Base-by-base conservation (phyloP, 1,284 basidiomycete genomes). In the Peniophora sp. region DNA sequence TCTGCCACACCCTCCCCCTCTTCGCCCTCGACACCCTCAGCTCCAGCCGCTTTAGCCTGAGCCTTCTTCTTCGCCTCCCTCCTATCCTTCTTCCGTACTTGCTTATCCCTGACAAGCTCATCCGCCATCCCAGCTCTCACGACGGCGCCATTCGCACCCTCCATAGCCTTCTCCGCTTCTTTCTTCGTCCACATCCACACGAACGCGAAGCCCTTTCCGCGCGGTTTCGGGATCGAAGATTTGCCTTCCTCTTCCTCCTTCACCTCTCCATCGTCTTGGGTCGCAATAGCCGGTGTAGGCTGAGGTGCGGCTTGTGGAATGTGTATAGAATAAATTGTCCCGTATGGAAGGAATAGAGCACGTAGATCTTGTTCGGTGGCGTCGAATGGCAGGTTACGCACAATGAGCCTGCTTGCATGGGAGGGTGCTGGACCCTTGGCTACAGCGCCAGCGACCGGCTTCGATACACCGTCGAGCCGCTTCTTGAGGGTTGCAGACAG, bases 401-500 rank as follows among this genome's bases (percentile, higher is more conserved):
- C 79, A 60, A 99, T 97, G 47, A 98, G 77, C 34, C 95, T 79
- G 57, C 85, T 92, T 0, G 84, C 84, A 52, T 85, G 79, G 56
- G 71, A 84, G 0, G 84, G 83, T 1, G 74, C 73, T 2, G 69
- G 67, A 61, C 55, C 71, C 18, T 56, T 51, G 6, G 54, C 24
- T 1, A 55, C 35, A 8, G 53, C 54, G 10, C 58, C 35, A 2
- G 60, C 44, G 41, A 56, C 47, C 59, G 64, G 47, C 54, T 83
- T 83, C 3, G 75, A 72, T 17, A 89, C 75, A 47, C 75, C 79
- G 47, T 94, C 87, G 3, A 92, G 69, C 1, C 91, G 82, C 64
- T 94, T 94, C 74, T 97, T 97, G 55, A 97, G 76, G 5, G 88
- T 85, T n/a, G 87, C 91, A 5, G 88, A 92, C 23, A 98, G 79